Conservation (phyloP, 805 yeast species). For the Saturnispora ahearnii region DNA sequence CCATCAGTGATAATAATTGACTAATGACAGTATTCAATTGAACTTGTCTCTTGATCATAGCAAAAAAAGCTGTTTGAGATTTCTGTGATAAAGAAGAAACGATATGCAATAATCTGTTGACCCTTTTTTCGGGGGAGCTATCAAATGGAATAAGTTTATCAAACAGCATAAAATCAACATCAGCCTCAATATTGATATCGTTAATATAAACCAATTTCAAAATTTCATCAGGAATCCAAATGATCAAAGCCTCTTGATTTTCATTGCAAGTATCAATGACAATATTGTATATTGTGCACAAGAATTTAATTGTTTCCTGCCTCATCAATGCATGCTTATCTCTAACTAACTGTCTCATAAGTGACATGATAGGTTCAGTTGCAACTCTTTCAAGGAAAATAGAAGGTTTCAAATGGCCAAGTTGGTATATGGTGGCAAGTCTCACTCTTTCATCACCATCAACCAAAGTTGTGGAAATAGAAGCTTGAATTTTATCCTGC, state of each 20-base stretch:
- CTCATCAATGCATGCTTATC: slow-evolving; percentile 65
- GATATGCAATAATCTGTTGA: slow-evolving; percentile 43
- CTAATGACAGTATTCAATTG: slow-evolving; percentile 44
- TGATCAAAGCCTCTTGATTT: slow-evolving; percentile 21
- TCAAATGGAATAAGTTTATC: slow-evolving; percentile 55
- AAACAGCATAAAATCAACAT: slow-evolving; percentile 52
- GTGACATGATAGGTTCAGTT: slow-evolving; percentile 38
- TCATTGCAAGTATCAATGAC: slow-evolving; percentile 28
- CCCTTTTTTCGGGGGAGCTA: slow-evolving; percentile 34
- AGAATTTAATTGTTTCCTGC: slow-evolving; percentile 43
- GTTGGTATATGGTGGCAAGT: slow-evolving; percentile 44
- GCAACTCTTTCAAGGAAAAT: slow-evolving; percentile 41
- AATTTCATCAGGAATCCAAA: slow-evolving; percentile 56
- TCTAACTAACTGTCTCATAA: slow-evolving; percentile 55
- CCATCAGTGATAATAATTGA: slow-evolving; percentile 42
- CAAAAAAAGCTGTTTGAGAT: slow-evolving; percentile 55
- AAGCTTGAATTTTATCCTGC: slow-evolving; percentile 42
- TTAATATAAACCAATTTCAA: slow-evolving; percentile 66
- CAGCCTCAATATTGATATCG: slow-evolving; percentile 53
- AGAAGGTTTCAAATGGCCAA: slow-evolving; percentile 38
- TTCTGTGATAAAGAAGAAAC: slow-evolving; percentile 43
- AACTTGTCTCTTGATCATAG: slow-evolving; percentile 61
- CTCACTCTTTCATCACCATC: slow-evolving; percentile 74
- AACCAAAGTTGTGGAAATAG: slow-evolving; percentile 57
- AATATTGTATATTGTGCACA: slow-evolving; percentile 47